These are phyloP conservation scores for Phlyctochytrium bullatum DNA, from an alignment of 192 early-diverging fungal genomes.

Conservation along the genomic window DNA sequence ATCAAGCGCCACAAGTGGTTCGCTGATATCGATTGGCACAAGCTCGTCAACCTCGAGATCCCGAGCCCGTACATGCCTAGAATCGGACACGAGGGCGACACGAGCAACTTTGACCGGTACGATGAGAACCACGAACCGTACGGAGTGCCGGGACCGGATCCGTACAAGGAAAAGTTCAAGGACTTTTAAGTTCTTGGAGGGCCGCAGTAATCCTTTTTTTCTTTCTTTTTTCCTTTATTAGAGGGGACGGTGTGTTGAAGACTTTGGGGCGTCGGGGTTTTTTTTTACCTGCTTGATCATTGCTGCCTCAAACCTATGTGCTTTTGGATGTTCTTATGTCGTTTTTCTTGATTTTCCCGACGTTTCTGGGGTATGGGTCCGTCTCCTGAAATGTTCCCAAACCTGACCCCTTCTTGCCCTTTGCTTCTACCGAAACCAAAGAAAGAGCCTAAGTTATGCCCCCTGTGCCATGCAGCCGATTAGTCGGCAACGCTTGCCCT, in stretches of 20 bases:
- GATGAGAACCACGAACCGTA: constrained; percentile 88
- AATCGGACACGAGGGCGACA: constrained; percentile 80
- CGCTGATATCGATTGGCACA: constrained; percentile 47
- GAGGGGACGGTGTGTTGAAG: neutral
- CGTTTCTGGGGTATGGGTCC: no score
- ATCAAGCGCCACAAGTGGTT: constrained; percentile 46
- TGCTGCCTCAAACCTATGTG: no score
- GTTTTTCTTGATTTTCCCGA: no score
- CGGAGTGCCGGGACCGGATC: constrained; percentile 67
- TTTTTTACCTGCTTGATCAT: no score
- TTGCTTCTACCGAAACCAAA: no score
- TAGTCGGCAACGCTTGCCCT: no score
- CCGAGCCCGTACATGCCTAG: constrained; percentile 84
- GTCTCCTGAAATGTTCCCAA: no score
- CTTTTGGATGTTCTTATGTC: no score
- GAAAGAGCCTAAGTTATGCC: no score
- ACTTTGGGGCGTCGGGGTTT: no score
- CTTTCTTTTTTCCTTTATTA: neutral
- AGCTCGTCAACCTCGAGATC: constrained; percentile 68
- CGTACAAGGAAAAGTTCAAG: constrained; percentile 69
- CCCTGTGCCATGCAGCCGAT: no score
- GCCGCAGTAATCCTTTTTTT: neutral
- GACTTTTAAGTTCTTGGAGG: constrained; percentile 55
- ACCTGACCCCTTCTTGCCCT: no score
- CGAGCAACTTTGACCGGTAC: constrained; percentile 93